Evolutionary conservation across 2,329 filamentous ascomycete species (phyloP).

Genomic region (Sclerotinia sclerotiorum): DNA sequence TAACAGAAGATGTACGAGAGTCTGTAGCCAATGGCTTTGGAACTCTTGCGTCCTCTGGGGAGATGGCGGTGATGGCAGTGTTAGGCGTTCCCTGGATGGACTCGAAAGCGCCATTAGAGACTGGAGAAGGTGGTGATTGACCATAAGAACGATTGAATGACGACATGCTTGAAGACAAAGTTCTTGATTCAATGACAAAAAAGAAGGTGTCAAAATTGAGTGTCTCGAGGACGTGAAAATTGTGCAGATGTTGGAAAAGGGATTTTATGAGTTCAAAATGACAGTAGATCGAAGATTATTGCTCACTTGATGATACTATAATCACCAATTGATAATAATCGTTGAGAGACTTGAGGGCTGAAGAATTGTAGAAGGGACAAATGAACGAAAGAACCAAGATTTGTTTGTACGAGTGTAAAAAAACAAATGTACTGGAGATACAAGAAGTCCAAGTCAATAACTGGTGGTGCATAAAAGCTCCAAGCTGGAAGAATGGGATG

Average conservation of each 20-base stretch:
- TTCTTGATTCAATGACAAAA: background rate
- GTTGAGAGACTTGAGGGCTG: background rate
- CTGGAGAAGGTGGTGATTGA: slow-evolving; percentile 41
- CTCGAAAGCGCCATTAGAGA: slow-evolving; percentile 51
- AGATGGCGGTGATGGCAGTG: slow-evolving; percentile 63
- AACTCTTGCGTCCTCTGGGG: slow-evolving; percentile 51
- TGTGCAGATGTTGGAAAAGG: background rate
- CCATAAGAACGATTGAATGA: slow-evolving; percentile 22
- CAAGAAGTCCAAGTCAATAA: background rate
- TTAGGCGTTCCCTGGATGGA: slow-evolving; percentile 65
- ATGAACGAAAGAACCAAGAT: slow-evolving; percentile 1
- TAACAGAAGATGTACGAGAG: slow-evolving; percentile 34
- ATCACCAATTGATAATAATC: slow-evolving; percentile 7
- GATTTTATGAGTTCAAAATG: background rate
- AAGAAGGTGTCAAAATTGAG: slow-evolving; percentile 14
- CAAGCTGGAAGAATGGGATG: background rate
- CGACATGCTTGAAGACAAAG: slow-evolving; percentile 22
- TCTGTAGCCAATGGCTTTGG: slow-evolving; percentile 30
- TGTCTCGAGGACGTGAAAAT: slow-evolving; percentile 11
- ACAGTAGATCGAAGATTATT: background rate
- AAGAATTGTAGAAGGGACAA: background rate
- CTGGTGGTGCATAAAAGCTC: background rate
- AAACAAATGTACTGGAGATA: slow-evolving; percentile 5
- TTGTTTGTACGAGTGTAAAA: background rate
- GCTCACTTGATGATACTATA: slow-evolving; percentile 1